Percentiles rank a stretch among this genome's conserved stretches.
These are phyloP conservation scores for Suillus cothurnatus DNA, from an alignment of 768 basidiomycete species.

Conservation along the genomic window DNA sequence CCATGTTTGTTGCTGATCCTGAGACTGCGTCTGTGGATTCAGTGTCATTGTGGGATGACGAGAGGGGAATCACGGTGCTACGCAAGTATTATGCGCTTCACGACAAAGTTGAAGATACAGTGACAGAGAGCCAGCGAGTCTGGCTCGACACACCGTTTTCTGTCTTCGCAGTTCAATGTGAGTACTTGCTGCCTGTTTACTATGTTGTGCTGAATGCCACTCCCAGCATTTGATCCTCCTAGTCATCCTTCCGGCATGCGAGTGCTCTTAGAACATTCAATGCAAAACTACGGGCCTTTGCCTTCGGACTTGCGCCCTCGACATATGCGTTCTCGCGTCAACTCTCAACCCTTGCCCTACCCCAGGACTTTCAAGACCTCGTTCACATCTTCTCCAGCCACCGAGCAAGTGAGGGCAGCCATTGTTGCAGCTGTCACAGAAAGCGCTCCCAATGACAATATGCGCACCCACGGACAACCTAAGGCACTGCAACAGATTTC, in stretches of 20 bases:
- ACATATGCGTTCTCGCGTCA: constrained; percentile 65
- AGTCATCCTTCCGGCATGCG: constrained; percentile 65
- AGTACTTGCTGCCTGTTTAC: constrained; percentile 28
- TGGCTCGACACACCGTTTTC: constrained; percentile 80
- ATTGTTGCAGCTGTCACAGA: constrained; percentile 22
- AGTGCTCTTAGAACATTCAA: constrained; percentile 71
- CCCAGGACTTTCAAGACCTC: constrained; percentile 54
- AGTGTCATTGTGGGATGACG: constrained; percentile 62
- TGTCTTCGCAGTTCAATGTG: constrained; percentile 71
- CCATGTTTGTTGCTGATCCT: constrained; percentile 59
- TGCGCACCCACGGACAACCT: constrained; percentile 23
- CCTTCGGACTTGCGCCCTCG: constrained; percentile 68
- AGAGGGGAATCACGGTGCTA: constrained; percentile 62
- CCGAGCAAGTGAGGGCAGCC: constrained; percentile 39
- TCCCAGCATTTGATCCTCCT: constrained; percentile 73
- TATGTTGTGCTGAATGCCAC: constrained; percentile 13
- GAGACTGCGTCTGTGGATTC: constrained; percentile 52
- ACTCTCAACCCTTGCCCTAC: constrained; percentile 76
- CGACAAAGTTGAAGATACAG: constrained; percentile 66
- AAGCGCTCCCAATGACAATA: constrained; percentile 18
- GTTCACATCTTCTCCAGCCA: constrained; percentile 37
- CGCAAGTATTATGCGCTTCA: constrained; percentile 69
- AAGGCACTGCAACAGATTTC: constrained; percentile 45
- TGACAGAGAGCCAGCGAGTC: constrained; percentile 61
- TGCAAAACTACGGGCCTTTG: constrained; percentile 70